Base-by-base conservation (phyloP, 345 rosid genomes). In the Alliaria petiolata region DNA sequence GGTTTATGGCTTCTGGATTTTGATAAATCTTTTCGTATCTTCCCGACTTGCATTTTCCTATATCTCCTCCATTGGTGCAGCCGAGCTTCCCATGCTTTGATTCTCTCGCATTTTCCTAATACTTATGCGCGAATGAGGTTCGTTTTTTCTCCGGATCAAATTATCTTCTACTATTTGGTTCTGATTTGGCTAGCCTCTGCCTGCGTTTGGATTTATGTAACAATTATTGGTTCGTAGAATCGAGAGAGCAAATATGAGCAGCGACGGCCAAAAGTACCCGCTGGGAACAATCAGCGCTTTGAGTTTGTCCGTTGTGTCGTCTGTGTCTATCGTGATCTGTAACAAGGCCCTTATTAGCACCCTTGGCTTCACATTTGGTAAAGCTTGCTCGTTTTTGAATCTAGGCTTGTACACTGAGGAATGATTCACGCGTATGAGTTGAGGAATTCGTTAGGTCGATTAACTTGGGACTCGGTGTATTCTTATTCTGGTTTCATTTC, bases 271-370 rank as follows among this genome's bases (percentile, higher is more conserved):
- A 81, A 91, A 78, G 79, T 89, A 92, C 86, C 99, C 92, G 84
- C 78, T 95, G 50, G 99, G 99, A 65, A 92, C 98, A 7, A 67
- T 90, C 26, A 97, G 99, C 58, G 97, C 99, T 65, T 80, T 95
- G 87, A 77, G 89, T 83, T 77, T 95, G 42, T 95, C 99, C 42
- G 99, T 95, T 13, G 95, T 88, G 0, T 95, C 99, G n/a, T 95
- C 99, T 2, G 99, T 95, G 8, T 95, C 99, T 36, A 95, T 95
- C 72, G 99, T 95, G 66, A 90, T 95, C 39, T 95, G 99, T 86
- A 95, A 95, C 86, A 95, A 95, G 83, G 98, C 99, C 39, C 97
- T 95, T 54, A 95, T 95, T 66, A 90, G 93, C 86, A 83, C 97
- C 5, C 97, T 95, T n/a, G 95, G 95, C 52, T 95, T 95, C 85